phyloP scores from a whole-genome alignment of 139 green algal genomes.

The Marvania coccoides region DNA sequence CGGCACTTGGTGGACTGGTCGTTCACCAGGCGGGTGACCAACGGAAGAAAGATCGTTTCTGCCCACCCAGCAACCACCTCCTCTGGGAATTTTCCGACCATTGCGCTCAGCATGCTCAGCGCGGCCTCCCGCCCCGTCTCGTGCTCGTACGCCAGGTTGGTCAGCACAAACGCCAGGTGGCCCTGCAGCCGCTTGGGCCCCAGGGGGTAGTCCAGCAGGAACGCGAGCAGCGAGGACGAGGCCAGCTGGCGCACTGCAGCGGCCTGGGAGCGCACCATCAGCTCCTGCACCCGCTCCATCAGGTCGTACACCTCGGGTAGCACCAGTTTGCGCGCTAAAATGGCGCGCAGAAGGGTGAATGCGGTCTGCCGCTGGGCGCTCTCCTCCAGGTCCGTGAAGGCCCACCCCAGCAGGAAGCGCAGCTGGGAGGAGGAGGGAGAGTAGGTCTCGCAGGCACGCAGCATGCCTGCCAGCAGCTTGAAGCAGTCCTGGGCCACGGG shows the following conservation, averaged over 20 bases:
- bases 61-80: constrained; percentile 49
- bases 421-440: constrained; percentile 54
- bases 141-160: constrained; percentile 77
- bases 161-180: constrained; percentile 70
- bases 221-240: constrained; percentile 69
- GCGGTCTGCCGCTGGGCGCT: constrained; percentile 28
- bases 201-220: constrained; percentile 92
- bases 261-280: constrained; percentile 37
- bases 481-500: constrained; percentile 61
- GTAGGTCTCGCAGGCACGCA: constrained; percentile 55
- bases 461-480: constrained; percentile 65
- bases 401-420: constrained; percentile 60
- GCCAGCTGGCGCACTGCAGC: constrained; percentile 45
- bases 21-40: constrained; percentile 73
- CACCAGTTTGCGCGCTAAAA: constrained; percentile 68
- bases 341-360: constrained; percentile 69
- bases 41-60: constrained; percentile 62
- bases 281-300: constrained; percentile 63
- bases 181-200: constrained; percentile 50
- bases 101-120: constrained; percentile 63
- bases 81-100: constrained; percentile 78
- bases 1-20: constrained; percentile 54
- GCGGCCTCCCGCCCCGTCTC: constrained; percentile 55
- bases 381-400: constrained; percentile 70
- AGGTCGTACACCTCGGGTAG: constrained; percentile 89